Conservation (phyloP, 202 grass and related monocot species). For the Saccharum hybrid region DNA sequence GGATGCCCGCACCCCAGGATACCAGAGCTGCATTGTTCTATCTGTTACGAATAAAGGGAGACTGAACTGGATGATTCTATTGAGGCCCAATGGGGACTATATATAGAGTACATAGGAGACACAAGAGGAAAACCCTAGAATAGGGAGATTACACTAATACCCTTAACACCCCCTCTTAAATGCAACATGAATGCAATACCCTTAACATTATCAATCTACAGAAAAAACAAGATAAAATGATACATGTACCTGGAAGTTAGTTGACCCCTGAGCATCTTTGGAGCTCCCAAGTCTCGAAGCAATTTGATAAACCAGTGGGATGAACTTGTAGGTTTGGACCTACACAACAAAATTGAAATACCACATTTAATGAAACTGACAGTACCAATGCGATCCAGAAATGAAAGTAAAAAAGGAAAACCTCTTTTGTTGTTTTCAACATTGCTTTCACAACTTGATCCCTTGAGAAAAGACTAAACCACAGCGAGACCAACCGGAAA, state of each 20-base stretch:
- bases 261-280: slow-evolving; percentile 79
- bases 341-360: slow-evolving; percentile 42
- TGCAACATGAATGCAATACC: background rate
- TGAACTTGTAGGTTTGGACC: slow-evolving; percentile 91
- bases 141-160: background rate
- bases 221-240: slow-evolving; percentile 49
- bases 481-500: slow-evolving; percentile 88
- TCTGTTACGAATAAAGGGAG: too few relatives aligned
- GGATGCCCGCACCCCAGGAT: background rate
- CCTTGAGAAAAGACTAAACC: slow-evolving; percentile 88
- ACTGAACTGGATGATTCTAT: too few relatives aligned
- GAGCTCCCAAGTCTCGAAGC: slow-evolving; percentile 92
- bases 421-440: slow-evolving; percentile 86
- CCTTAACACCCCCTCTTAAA: background rate
- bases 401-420: slow-evolving; percentile 26
- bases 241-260: slow-evolving; percentile 75
- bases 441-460: slow-evolving; percentile 81
- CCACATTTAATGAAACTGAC: slow-evolving; percentile 32
- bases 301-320: slow-evolving; percentile 96
- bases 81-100: too few relatives aligned
- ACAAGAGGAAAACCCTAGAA: background rate
- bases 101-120: background rate
- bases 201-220: slow-evolving; percentile 5
- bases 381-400: slow-evolving; percentile 31
- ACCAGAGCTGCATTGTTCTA: background rate